Evolutionary conservation across 2,329 filamentous ascomycete species (phyloP).

Genomic region (Colletotrichum costaricense): DNA sequence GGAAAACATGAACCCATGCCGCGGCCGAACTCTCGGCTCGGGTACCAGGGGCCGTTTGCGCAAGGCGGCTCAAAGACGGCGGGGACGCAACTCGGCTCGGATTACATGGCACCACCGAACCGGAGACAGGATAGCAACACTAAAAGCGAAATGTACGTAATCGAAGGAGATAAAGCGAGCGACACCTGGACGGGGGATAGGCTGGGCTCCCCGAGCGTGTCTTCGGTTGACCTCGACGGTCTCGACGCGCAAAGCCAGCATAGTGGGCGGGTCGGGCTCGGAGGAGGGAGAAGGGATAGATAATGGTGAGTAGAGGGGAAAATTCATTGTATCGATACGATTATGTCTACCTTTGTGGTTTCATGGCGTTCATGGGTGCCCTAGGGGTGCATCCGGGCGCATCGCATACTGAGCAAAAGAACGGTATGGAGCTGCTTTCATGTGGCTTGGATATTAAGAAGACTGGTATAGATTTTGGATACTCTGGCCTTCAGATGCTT

Average conservation of each 20-base stretch:
- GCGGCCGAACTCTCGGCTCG: background rate
- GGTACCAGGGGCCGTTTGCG: background rate
- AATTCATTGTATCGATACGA: background rate
- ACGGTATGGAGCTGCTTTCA: background rate
- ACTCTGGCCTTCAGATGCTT: background rate
- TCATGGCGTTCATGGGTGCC: background rate
- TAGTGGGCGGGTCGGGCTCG: slow-evolving; percentile 36
- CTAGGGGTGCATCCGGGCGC: background rate
- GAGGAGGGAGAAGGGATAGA: slow-evolving; percentile 3
- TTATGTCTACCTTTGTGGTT: background rate
- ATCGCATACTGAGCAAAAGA: background rate
- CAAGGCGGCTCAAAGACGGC: background rate
- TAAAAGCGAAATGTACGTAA: slow-evolving; percentile 50
- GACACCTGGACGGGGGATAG: slow-evolving; percentile 34
- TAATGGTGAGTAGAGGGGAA: background rate
- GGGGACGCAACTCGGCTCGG: background rate
- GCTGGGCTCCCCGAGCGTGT: slow-evolving; percentile 40
- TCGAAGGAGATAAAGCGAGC: slow-evolving; percentile 44
- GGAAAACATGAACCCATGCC: slow-evolving; percentile 12
- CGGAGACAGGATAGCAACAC: slow-evolving; percentile 18
- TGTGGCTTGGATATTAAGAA: background rate
- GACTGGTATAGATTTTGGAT: background rate
- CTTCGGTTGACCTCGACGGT: slow-evolving; percentile 38
- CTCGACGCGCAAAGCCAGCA: slow-evolving; percentile 39
- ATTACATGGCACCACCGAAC: background rate